Evolutionary conservation across 495 filamentous ascomycete species (phyloP).

Genomic region (Daldinia childiae): DNA sequence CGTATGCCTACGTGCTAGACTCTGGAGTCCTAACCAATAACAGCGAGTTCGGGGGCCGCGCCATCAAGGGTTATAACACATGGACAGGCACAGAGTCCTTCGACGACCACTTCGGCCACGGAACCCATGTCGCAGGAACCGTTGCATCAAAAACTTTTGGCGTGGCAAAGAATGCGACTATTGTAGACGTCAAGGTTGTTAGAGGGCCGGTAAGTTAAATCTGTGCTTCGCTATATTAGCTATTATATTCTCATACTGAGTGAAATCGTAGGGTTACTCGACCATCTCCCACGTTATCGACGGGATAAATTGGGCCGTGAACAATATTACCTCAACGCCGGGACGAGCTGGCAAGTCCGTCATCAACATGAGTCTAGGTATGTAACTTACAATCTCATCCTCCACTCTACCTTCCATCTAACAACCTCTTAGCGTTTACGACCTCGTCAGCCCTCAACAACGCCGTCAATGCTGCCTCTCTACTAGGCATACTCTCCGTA

Average conservation of each 20-base stretch:
- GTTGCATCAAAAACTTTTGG: slow-evolving; percentile 47
- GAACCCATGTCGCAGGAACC: slow-evolving; percentile 52
- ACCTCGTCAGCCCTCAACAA: slow-evolving; percentile 47
- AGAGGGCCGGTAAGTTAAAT: slow-evolving; percentile 34
- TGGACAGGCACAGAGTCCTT: slow-evolving; percentile 39
- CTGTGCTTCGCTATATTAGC: not conserved
- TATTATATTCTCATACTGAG: not conserved
- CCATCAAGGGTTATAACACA: slow-evolving; percentile 58
- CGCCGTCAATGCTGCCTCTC: slow-evolving; percentile 52
- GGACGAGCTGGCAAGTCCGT: slow-evolving; percentile 48
- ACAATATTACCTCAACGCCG: slow-evolving; percentile 44
- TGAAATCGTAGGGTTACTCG: slow-evolving; percentile 47
- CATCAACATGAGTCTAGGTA: slow-evolving; percentile 59
- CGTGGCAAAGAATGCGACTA: slow-evolving; percentile 49
- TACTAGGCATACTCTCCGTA: slow-evolving; percentile 53
- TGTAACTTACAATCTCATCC: slow-evolving; percentile 30
- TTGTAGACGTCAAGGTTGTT: slow-evolving; percentile 51
- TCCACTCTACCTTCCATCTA: slow-evolving; percentile 18
- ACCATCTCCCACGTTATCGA: slow-evolving; percentile 55
- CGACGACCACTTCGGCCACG: slow-evolving; percentile 54
- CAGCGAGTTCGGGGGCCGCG: slow-evolving; percentile 62
- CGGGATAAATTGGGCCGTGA: slow-evolving; percentile 60
- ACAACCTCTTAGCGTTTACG: slow-evolving; percentile 13
- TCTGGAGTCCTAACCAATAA: slow-evolving; percentile 59
- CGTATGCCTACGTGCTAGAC: slow-evolving; percentile 56